phyloP scores from a whole-genome alignment of 1,284 basidiomycete genomes.

The Ustilago nuda region DNA sequence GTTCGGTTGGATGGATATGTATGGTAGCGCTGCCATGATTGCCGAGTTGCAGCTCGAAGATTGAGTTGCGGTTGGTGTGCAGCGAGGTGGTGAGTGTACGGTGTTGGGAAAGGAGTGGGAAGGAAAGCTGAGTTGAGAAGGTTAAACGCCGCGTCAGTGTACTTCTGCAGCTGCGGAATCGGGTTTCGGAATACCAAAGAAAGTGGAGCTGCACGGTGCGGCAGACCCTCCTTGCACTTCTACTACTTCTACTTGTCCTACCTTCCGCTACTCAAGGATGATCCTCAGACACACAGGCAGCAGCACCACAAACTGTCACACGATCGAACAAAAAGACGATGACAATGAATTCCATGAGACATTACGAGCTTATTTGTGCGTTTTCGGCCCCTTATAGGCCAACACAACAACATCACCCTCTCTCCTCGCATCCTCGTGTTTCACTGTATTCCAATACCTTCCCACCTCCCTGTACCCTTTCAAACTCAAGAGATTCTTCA shows the following conservation, averaged over 20 bases:
- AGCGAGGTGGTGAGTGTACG: neutral
- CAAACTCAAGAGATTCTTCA: constrained; percentile 71
- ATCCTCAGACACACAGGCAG: neutral
- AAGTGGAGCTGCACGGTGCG: constrained; percentile 28
- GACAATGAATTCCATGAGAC: no score
- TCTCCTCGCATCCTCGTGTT: constrained; percentile 84
- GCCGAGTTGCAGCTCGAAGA: neutral
- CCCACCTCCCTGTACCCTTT: constrained; percentile 79
- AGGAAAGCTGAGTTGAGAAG: constrained; percentile 7
- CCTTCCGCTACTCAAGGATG: neutral
- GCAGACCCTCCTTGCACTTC: neutral
- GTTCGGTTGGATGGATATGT: constrained; percentile 76
- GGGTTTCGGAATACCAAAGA: constrained; percentile 1
- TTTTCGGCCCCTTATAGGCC: constrained; percentile 67
- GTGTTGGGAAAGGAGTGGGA: neutral
- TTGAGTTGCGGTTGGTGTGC: neutral
- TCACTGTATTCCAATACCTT: constrained; percentile 76
- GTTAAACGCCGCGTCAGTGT: constrained; percentile 10
- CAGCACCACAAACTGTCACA: neutral
- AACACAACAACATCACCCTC: constrained; percentile 81
- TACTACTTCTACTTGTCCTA: neutral
- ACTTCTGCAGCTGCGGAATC: constrained; percentile 7
- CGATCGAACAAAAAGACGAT: neutral
- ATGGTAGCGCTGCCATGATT: constrained; percentile 57
- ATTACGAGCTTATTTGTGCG: neutral